Evolutionary conservation across 495 filamentous ascomycete species (phyloP), one percentile per base, ranked within the genome.

Genomic region (Terfezia claveryi): DNA sequence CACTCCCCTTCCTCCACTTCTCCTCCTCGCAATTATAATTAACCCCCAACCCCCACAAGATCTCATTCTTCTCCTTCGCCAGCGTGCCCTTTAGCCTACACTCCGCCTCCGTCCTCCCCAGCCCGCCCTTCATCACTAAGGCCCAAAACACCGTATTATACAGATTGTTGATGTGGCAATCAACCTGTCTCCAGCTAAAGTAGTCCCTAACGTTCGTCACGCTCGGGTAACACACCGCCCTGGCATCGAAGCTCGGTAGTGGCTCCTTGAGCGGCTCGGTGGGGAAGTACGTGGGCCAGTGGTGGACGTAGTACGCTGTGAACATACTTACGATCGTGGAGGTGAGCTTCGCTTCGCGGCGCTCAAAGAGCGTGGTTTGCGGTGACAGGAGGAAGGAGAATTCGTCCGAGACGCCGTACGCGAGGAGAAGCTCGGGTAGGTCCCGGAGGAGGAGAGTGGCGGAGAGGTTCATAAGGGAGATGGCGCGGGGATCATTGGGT

Each of bases 81-180:
- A 85, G 66, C 0, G 89, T 92, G 2, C 88, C 87, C 80, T 81
- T 78, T 32, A 96, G 72, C 52, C 74, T 76, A 61, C 80, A 74
- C 65, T 94, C 91, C 0, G 91, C 91, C 60, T 85, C 79, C 17
- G 75, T 80, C 9, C 74, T 73, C 51, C 75, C 78, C 72, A 91
- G 76, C 0, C 80, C 83, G 0, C 87, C 88, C 46, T 77, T 70
- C 53, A 81, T 75, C 23, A 95, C 80, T 62, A 96, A 72, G 0
- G 80, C 73, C 91, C 91, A 96, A 64, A 95, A 96, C 0, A 87
- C 88, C 0, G 91, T 98, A 62, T 98, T 98, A 67, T 94, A 95
- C 14, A 96, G 73, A 64, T 98, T 98, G 67, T 98, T 98, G 61
- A 98, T 89, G 67, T 98, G 91, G 63, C 89, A 96, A 66, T 98